Percentiles rank a stretch among this genome's conserved stretches.
phyloP scores from a whole-genome alignment of 306 rosid species.

The Cajanus cajan region DNA sequence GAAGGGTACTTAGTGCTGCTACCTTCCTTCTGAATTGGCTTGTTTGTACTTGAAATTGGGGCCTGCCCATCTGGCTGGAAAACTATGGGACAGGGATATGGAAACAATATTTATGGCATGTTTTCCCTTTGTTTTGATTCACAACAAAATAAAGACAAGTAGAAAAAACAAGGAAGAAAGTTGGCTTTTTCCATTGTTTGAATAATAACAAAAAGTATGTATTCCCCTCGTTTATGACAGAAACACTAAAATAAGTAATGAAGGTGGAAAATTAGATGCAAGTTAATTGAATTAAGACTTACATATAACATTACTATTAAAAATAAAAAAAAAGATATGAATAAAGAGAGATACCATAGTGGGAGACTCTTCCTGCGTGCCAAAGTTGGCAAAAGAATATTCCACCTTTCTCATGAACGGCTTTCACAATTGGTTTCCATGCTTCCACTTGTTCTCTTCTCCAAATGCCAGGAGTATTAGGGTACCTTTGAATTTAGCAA shows the following conservation, averaged over 20 bases:
- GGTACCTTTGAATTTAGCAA: too few relatives aligned
- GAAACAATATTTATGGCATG: neutral
- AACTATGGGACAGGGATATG: neutral
- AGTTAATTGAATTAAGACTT: neutral
- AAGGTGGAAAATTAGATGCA: neutral
- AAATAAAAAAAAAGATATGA: too few relatives aligned
- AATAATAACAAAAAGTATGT: neutral
- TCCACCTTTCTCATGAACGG: constrained; percentile 54
- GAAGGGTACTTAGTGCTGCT: constrained; percentile 27
- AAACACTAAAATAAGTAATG: neutral
- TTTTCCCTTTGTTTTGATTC: neutral
- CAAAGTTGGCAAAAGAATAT: constrained; percentile 59
- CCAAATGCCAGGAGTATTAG: constrained; percentile 57
- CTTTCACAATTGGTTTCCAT: constrained; percentile 56
- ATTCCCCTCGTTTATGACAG: neutral
- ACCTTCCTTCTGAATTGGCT: constrained; percentile 26
- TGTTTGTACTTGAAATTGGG: constrained; percentile 46
- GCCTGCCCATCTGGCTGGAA: constrained; percentile 41
- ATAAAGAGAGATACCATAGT: constrained; percentile 15
- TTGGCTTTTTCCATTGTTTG: too few relatives aligned
- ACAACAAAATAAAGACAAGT: too few relatives aligned
- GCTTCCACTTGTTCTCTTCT: constrained; percentile 45
- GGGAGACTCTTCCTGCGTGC: constrained; percentile 59
- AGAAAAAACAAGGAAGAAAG: too few relatives aligned
- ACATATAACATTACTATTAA: neutral